Base-by-base conservation (phyloP, 1,139 yeast genomes). In the Sugiyamaella neomexicana region DNA sequence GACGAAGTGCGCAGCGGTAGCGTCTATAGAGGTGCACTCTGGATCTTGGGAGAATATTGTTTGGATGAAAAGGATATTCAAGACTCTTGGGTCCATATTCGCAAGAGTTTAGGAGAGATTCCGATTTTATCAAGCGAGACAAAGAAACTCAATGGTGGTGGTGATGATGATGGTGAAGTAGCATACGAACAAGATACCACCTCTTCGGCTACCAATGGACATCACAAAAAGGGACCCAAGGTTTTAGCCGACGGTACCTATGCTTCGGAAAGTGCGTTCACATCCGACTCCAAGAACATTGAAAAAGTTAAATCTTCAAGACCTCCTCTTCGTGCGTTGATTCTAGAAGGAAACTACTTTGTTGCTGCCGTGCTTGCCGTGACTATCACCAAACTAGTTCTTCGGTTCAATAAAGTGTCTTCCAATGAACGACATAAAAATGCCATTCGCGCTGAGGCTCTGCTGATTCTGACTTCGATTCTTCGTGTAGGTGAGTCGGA, bases 191-290 rank as follows among this genome's bases (percentile, higher is more conserved):
- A 55, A 4, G 62, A 42, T 9, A 25, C 20, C 32, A 45, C 23
- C n/a, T n/a, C 15, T 3, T 6, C 41, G 8, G 64, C 59, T 40
- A 51, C 50, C 10, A 50, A 55, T 37, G 65, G 60, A 2, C 66
- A 61, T 37, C 66, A 61, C 36, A 73, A 73, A 58, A 75, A 79
- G 51, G 89, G 89, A 50, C 97, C 98, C 32, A 84, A 86, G 59
- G 86, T 95, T 55, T 80, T 93, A 60, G 97, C 99, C 17, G 99
- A 95, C 73, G 99, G 99, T 63, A 95, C 99, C 1, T 95, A 95
- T 73, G 99, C 99, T 31, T 87, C 97, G 32, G 99, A 95, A 72
- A 85, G 84, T 64, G 97, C 98, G 0, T 78, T 89, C 57, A 61
- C 53, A 12, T 63, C 63, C 49, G 67, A 65, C 27, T 60, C 60